Percentiles rank a stretch among this genome's conserved stretches.
These are phyloP conservation scores for Chenopodium quinoa DNA, from an alignment of 148 eudicot genomes.

Conservation along the genomic window DNA sequence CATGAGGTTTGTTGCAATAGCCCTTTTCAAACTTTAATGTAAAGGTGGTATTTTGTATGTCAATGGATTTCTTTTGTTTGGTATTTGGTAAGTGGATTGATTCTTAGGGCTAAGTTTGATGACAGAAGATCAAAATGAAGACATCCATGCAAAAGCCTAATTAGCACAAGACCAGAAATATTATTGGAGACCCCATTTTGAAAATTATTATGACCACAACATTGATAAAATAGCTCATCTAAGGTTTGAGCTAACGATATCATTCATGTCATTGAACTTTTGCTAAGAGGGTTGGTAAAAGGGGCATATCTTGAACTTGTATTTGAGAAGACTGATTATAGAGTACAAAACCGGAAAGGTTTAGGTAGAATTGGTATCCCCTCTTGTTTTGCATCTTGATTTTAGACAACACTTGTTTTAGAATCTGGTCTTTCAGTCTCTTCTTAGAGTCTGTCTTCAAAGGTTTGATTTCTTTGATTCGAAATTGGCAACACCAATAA, in stretches of 20 bases:
- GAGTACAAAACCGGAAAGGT: neutral
- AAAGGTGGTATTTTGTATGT: slow-evolving; percentile 1
- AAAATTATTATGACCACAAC: neutral
- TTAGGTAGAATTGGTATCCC: neutral
- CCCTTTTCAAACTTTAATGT: neutral
- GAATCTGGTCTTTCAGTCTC: neutral
- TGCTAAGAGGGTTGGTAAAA: neutral
- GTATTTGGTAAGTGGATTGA: neutral
- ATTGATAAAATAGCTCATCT: neutral
- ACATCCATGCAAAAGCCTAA: too few species aligned
- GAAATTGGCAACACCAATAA: neutral
- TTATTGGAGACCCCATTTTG: too few species aligned
- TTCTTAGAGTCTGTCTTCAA: neutral
- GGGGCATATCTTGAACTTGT: neutral
- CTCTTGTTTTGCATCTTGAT: neutral
- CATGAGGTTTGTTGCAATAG: slow-evolving; percentile 63
- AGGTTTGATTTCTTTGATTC: neutral
- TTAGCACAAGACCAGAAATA: too few species aligned
- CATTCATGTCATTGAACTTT: neutral
- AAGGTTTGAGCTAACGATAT: neutral
- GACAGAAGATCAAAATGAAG: too few species aligned
- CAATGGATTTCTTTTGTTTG: neutral
- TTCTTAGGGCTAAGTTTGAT: neutral
- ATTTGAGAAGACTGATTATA: neutral
- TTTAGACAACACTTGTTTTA: neutral